These are phyloP conservation scores for Arctium minus DNA, from an alignment of 129 eudicot genomes.

Conservation along the genomic window DNA sequence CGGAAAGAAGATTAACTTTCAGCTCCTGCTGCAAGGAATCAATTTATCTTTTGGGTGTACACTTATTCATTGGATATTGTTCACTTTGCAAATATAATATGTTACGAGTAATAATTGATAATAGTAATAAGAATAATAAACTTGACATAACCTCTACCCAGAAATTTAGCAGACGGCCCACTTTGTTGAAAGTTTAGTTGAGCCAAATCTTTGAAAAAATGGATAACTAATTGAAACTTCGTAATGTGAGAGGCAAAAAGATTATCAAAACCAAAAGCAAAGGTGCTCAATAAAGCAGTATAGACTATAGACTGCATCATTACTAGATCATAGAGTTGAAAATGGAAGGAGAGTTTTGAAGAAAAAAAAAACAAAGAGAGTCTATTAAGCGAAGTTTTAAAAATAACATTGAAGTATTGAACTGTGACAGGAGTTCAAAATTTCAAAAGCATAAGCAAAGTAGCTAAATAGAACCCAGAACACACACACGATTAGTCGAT, in stretches of 20 bases:
- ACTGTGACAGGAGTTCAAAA: neutral
- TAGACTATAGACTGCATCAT: neutral
- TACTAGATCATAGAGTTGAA: neutral
- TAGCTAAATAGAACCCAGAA: too few relatives aligned
- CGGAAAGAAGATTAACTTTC: constrained; percentile 1
- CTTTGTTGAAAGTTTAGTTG: neutral
- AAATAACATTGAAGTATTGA: neutral
- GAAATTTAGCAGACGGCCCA: neutral
- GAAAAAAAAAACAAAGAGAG: neutral
- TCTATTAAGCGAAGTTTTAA: neutral
- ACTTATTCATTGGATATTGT: neutral
- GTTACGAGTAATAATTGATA: neutral
- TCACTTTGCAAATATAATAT: neutral
- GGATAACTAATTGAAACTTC: neutral
- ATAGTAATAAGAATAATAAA: neutral
- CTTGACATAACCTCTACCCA: neutral
- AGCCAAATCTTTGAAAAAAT: neutral
- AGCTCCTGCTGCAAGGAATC: neutral
- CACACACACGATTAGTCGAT: too few relatives aligned
- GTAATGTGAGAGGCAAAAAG: neutral
- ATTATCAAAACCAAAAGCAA: neutral
- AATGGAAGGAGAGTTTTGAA: neutral
- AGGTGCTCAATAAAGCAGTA: neutral
- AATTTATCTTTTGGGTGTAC: neutral
- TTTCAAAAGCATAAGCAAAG: neutral